A percentile compares a stretch with the other conserved stretches of the same genome.
Evolutionary conservation across 306 rosid species (phyloP).

Genomic region (Quercus gilva): DNA sequence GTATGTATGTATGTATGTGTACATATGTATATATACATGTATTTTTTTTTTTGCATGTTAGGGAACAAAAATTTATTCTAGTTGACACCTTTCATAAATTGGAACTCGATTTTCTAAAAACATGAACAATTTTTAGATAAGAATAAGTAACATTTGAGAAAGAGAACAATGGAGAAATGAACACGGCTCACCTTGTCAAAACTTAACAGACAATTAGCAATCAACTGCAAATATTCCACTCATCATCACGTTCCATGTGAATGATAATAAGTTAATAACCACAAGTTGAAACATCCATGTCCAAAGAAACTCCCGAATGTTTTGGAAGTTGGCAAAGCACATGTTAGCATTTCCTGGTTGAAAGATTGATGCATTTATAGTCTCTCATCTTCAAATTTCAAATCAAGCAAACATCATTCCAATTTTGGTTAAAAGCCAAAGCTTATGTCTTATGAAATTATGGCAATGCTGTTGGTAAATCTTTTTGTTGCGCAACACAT

Average conservation of each 20-base stretch:
- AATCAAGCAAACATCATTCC: background rate
- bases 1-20: no score
- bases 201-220: background rate
- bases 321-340: background rate
- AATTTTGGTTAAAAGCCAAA: slow-evolving; percentile 2
- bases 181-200: no score
- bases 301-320: background rate
- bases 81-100: no score
- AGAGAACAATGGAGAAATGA: no score
- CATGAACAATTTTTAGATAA: no score
- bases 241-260: background rate
- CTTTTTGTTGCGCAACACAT: background rate
- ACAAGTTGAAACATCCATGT: slow-evolving; percentile 30
- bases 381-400: slow-evolving; percentile 10
- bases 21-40: no score
- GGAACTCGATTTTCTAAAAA: no score
- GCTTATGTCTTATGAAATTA: slow-evolving; percentile 27
- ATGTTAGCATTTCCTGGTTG: slow-evolving; percentile 4
- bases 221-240: slow-evolving; percentile 6
- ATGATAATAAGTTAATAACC: slow-evolving; percentile 4
- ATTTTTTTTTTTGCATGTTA: no score
- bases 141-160: no score
- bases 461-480: slow-evolving; percentile 2
- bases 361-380: slow-evolving; percentile 21
- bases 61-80: no score